phyloP scores from a whole-genome alignment of 805 yeast species.

The Monosporozyma aerobia region DNA sequence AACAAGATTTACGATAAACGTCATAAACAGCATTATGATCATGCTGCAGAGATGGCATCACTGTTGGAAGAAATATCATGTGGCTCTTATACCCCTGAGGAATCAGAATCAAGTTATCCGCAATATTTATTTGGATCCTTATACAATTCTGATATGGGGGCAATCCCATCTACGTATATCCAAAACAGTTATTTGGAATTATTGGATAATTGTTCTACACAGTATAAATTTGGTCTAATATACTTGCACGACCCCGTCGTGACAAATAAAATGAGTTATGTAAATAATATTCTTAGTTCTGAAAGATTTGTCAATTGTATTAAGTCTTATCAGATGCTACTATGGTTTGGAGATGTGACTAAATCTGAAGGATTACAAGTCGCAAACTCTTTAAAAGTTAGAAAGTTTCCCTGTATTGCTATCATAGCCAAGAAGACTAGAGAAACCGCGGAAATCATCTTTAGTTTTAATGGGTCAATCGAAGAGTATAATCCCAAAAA shows the following conservation, averaged over 20 bases:
- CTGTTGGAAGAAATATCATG: conserved; percentile 12
- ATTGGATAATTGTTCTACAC: conserved; percentile 54
- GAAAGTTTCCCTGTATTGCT: conserved; percentile 76
- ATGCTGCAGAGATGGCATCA: conserved; percentile 7
- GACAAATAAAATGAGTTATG: conserved; percentile 48
- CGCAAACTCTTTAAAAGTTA: conserved; percentile 61
- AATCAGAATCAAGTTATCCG: conserved; percentile 2
- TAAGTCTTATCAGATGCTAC: conserved; percentile 42
- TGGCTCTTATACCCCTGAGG: conserved; percentile 7
- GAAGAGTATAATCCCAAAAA: conserved; percentile 10
- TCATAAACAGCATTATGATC: conserved; percentile 8
- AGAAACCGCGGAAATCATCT: conserved; percentile 25
- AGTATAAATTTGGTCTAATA: conserved; percentile 64
- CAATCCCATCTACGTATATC: conserved; percentile 16
- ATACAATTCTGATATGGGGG: conserved; percentile 19
- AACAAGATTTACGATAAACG: conserved; percentile 17
- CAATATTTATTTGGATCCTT: conserved; percentile 19
- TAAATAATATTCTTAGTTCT: conserved; percentile 45
- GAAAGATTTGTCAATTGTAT: conserved; percentile 40
- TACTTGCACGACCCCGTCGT: conserved; percentile 66
- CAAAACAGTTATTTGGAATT: conserved; percentile 80
- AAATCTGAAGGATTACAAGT: conserved; percentile 78
- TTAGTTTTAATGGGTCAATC: conserved; percentile 19
- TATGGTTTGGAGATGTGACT: conserved; percentile 87
- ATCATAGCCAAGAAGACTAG: conserved; percentile 58